Evolutionary conservation across 352 stramenopile genomes (phyloP).

Genomic region (Phytophthora kernoviae): DNA sequence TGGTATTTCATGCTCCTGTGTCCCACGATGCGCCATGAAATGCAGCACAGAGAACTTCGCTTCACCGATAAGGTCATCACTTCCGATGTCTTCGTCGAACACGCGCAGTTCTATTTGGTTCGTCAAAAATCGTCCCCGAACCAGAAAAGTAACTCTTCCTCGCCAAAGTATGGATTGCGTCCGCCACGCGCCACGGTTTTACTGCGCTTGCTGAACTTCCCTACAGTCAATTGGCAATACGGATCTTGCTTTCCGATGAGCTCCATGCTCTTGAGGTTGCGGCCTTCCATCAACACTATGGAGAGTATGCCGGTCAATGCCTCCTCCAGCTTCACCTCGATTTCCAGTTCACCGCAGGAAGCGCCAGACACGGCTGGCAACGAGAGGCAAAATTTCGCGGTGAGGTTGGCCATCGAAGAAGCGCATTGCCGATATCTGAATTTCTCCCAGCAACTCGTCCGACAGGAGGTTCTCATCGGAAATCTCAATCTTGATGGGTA

Average conservation of each 20-base stretch:
- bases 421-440: conserved; percentile 71
- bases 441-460: conserved; percentile 83
- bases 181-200: conserved; percentile 83
- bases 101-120: conserved; percentile 76
- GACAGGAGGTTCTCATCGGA: conserved; percentile 90
- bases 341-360: conserved; percentile 59
- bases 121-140: conserved; percentile 90
- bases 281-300: conserved; percentile 86
- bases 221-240: conserved; percentile 88
- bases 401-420: conserved; percentile 78
- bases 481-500: conserved; percentile 78
- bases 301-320: conserved; percentile 85
- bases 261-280: conserved; percentile 92
- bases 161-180: conserved; percentile 90
- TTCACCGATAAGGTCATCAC: conserved; percentile 89
- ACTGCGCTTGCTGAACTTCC: conserved; percentile 66
- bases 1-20: conserved; percentile 62
- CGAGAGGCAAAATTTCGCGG: conserved; percentile 55
- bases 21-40: conserved; percentile 61
- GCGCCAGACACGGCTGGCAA: conserved; percentile 32
- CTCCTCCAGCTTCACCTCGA: conserved; percentile 80
- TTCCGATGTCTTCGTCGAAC: conserved; percentile 91
- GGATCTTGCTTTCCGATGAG: conserved; percentile 90
- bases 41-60: conserved; percentile 72
- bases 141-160: conserved; percentile 93